Percentiles rank a stretch among this genome's conserved stretches.
These are phyloP conservation scores for Senna tora DNA, from an alignment of 306 rosid species.

Conservation along the genomic window DNA sequence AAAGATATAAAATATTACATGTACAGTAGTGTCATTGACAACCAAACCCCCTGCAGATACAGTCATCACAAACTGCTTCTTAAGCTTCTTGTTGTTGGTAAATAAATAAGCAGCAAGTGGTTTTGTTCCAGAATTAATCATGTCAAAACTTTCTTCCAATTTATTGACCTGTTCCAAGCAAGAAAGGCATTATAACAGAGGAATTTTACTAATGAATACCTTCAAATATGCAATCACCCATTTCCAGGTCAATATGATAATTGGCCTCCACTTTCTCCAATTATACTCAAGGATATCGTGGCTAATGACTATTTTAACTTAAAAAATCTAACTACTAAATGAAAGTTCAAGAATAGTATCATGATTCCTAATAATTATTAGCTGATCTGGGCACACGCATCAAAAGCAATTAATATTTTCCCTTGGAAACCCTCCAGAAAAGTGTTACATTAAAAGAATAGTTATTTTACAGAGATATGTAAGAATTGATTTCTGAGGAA, in stretches of 20 bases:
- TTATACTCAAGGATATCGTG: not conserved
- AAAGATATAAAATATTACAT: constrained; percentile 55
- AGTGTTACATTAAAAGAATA: constrained; percentile 3
- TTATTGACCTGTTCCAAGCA: constrained; percentile 71
- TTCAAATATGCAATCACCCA: constrained; percentile 15
- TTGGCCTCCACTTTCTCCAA: constrained; percentile 6
- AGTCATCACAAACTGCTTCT: constrained; percentile 65
- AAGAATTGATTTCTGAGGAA: constrained; percentile 9
- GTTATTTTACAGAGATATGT: not conserved
- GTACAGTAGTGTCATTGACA: constrained; percentile 79
- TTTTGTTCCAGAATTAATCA: constrained; percentile 82
- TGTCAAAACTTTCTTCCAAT: constrained; percentile 75
- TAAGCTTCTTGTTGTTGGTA: constrained; percentile 73
- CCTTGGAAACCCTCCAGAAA: not conserved
- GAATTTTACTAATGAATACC: constrained; percentile 2
- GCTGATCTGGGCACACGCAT: not conserved
- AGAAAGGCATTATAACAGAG: constrained; percentile 15
- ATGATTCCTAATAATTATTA: not conserved
- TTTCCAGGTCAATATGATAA: constrained; percentile 18
- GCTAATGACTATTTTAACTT: too few relatives aligned
- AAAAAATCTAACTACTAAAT: too few relatives aligned
- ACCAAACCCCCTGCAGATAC: constrained; percentile 93
- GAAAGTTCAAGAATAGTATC: not conserved
- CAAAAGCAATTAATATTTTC: constrained; percentile 1
- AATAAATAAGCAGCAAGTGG: constrained; percentile 99